Conservation (phyloP, 805 yeast species). For the Kodamaea jinghongensis region DNA sequence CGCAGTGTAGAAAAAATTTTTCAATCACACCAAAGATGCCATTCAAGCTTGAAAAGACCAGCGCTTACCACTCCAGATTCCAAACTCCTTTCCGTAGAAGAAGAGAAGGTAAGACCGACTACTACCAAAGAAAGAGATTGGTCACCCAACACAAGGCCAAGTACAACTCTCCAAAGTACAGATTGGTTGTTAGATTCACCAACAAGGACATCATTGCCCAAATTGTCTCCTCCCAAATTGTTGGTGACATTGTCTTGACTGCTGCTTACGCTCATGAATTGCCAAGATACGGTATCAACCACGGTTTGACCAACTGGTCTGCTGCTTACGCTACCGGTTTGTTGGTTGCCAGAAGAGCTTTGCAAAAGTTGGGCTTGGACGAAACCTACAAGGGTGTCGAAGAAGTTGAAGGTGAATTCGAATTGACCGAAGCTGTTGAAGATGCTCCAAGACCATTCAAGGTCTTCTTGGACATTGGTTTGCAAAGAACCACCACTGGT, state of each 20-base stretch:
- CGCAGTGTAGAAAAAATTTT: conserved; percentile 2
- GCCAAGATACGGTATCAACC: conserved; percentile 95
- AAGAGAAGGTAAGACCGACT: conserved; percentile 99
- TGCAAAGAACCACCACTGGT: conserved; percentile 99
- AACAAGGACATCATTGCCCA: conserved; percentile 99
- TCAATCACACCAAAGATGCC: conserved; percentile 51
- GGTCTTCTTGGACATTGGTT: conserved; percentile 98
- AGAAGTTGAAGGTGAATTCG: conserved; percentile 99
- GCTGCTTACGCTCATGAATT: conserved; percentile 99
- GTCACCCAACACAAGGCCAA: conserved; percentile 99
- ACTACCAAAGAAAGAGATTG: conserved; percentile 99
- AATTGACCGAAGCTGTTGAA: conserved; percentile 98
- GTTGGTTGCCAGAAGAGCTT: conserved; percentile 97
- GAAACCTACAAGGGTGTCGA: conserved; percentile 98
- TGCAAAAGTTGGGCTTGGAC: conserved; percentile 96
- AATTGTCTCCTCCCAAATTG: conserved; percentile 92
- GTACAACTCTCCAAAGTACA: conserved; percentile 99
- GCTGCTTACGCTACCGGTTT: conserved; percentile 99
- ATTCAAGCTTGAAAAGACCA: conserved; percentile 73
- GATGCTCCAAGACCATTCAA: conserved; percentile 99
- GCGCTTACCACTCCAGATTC: conserved; percentile 98
- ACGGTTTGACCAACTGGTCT: conserved; percentile 99
- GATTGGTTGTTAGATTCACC: conserved; percentile 99
- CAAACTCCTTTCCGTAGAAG: conserved; percentile 99
- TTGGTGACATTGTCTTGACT: conserved; percentile 93